Base-by-base conservation (phyloP, 805 yeast genomes). In the Kluyveromyces lactis region DNA sequence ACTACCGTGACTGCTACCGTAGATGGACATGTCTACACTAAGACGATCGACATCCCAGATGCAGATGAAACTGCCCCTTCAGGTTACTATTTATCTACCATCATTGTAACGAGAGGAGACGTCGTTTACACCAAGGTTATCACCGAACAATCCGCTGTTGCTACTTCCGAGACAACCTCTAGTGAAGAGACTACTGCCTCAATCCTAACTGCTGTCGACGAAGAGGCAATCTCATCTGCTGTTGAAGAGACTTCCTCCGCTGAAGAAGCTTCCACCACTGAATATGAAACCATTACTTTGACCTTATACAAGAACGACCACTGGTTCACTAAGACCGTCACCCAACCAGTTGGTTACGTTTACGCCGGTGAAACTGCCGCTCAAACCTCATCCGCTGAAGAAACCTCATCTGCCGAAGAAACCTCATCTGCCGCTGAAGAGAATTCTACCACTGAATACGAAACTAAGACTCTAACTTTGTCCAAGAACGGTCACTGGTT, bases 71-170 rank as follows among this genome's bases (percentile, higher is more conserved):
- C 24, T 9, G 24, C 24, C 9, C 6, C 24, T 21, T 21, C 24
- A 6, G 24, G 24, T 21, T 6, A 21, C 6, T 21, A 21, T 9
- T 9, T 21, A 6, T 21, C 41, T 7, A 36, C 40, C 13, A 35
- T 40, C 19, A 36, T 34, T 15, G 43, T 19, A 12, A 40, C 43
- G 3, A 40, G 36, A 21, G 43, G 40, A 28, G 18, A 23, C 31
- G 36, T 34, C n/a, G 36, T 30, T 23, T 40, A 40, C 36, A 40
- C 43, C 13, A 40, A 40, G 31, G 36, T 36, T 10, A 40, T 40
- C 24, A 21, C 24, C 9, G 24, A 21, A 21, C 24, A 6, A 21
- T 21, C 24, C 9, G 24, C 6, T 6, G 24, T 21, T 21, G 9
- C 24, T 21, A 9, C 24, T 9, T n/a, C n/a, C n/a, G n/a, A n/a